These are phyloP conservation scores for Aspergillus arachidicola DNA, from an alignment of 2,329 filamentous ascomycete genomes.

Conservation along the genomic window DNA sequence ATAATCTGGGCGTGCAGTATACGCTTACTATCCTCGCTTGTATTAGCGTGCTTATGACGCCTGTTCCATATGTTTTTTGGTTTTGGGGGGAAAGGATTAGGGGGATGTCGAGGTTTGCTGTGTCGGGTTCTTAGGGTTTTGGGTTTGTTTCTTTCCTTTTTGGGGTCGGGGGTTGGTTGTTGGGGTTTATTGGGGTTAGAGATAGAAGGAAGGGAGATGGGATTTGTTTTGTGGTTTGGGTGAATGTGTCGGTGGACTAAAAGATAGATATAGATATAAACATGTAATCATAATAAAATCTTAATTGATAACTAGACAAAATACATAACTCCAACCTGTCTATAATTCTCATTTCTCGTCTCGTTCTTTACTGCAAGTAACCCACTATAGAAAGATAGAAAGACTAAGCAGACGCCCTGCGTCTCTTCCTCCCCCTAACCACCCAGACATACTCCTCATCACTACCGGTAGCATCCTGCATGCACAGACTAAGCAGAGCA, in stretches of 20 bases:
- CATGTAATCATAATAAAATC: no score
- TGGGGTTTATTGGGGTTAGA: not conserved
- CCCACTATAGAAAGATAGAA: no score
- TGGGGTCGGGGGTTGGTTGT: no score
- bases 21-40: conserved; percentile 46
- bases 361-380: not conserved
- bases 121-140: not conserved
- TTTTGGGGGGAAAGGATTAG: conserved; percentile 25
- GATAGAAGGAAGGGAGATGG: not conserved
- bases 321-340: not conserved
- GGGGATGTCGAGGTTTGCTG: conserved; percentile 10
- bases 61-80: conserved; percentile 45
- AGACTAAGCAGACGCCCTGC: conserved; percentile 19
- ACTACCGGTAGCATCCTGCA: conserved; percentile 29
- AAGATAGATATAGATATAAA: not conserved
- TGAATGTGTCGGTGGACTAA: not conserved
- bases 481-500: conserved; percentile 38
- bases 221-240: not conserved
- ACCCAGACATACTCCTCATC: conserved; percentile 17
- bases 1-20: conserved; percentile 46
- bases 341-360: not conserved
- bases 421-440: conserved; percentile 16
- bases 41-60: conserved; percentile 43
- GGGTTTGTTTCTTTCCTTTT: not conserved
- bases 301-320: no score